phyloP scores from a whole-genome alignment of 1,139 yeast species.

The Lodderomyces margitis region DNA sequence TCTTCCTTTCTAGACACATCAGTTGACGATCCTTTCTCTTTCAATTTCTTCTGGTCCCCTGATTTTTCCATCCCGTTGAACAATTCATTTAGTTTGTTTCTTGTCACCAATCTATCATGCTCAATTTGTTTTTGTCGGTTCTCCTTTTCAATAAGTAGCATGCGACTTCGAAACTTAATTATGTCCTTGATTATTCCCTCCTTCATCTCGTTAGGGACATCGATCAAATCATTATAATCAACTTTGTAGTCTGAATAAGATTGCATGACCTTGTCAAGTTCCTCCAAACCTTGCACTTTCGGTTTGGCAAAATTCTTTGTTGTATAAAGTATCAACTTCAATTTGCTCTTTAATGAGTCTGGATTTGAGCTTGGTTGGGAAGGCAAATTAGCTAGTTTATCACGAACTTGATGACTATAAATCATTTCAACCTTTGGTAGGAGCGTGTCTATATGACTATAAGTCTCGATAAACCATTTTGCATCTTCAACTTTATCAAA shows the following conservation, averaged over 20 bases:
- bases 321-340: slow-evolving; percentile 20
- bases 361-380: slow-evolving; percentile 3
- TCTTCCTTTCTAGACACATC: slow-evolving; percentile 11
- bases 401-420: slow-evolving; percentile 2
- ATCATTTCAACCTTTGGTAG: slow-evolving; percentile 5
- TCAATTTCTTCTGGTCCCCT: slow-evolving; percentile 5
- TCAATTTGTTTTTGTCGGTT: slow-evolving; percentile 52
- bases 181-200: slow-evolving; percentile 60
- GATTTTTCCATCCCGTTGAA: slow-evolving; percentile 46
- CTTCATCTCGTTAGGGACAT: slow-evolving; percentile 58
- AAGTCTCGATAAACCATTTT: slow-evolving; percentile 15
- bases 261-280: slow-evolving; percentile 34
- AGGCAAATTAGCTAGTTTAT: slow-evolving; percentile 1
- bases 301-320: slow-evolving; percentile 21
- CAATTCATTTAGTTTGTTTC: slow-evolving; percentile 47
- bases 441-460: slow-evolving; percentile 4
- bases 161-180: slow-evolving; percentile 60
- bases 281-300: slow-evolving; percentile 30
- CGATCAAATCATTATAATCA: slow-evolving; percentile 59
- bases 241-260: slow-evolving; percentile 49
- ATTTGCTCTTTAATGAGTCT: slow-evolving; percentile 10
- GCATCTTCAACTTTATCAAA: slow-evolving; percentile 19
- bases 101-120: slow-evolving; percentile 52
- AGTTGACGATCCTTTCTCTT: neutral
- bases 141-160: slow-evolving; percentile 55